Base-by-base conservation (phyloP, 768 basidiomycete genomes). In the Phylloporus sp. region DNA sequence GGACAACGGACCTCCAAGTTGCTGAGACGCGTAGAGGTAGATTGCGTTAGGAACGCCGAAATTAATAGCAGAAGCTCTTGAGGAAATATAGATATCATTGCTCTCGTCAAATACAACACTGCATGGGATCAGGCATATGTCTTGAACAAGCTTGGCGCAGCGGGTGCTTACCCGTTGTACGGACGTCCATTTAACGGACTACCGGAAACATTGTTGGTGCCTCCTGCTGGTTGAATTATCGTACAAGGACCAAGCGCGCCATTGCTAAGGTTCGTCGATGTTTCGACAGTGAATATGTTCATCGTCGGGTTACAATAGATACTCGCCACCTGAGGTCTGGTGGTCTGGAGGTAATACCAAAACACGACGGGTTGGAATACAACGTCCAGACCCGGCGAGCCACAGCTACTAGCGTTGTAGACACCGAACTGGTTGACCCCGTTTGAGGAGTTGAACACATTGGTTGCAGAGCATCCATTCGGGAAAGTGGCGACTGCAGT, bases 1-100 rank as follows among this genome's bases (percentile, higher is more conserved):
- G 2, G 71, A 60, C 39, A 73, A 64, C 1, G 64, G 56, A 3
- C 79, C 79, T 18, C 63, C 61, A 7, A 69, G 59, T 14, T 62
- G 50, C 46, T 76, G 71, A 8, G 61, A 52, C 3, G 83, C 82
- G 39, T 68, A 67, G 9, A 71, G 73, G 52, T 79, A 81, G 17
- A 86, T 77, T 5, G 85, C 77, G 8, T 75, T 76, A 14, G 85
- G 73, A 0, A 87, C 60, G n/a, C 75, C 72, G n/a, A 76, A 68
- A 23, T 60, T 66, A 1, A 75, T 76, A 3, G 80, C 68, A 3
- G 54, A 61, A 0, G 79, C 76, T 18, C 82, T 74, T 13, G 79
- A 77, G 38, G 71, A 61, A 27, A 82, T 67, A 55, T 79, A 82
- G 0, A 69, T 49, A 53, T 79, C 65, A 3, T 59, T 22, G 49